Conservation (phyloP, 768 basidiomycete genomes). For the Calocera viscosa region DNA sequence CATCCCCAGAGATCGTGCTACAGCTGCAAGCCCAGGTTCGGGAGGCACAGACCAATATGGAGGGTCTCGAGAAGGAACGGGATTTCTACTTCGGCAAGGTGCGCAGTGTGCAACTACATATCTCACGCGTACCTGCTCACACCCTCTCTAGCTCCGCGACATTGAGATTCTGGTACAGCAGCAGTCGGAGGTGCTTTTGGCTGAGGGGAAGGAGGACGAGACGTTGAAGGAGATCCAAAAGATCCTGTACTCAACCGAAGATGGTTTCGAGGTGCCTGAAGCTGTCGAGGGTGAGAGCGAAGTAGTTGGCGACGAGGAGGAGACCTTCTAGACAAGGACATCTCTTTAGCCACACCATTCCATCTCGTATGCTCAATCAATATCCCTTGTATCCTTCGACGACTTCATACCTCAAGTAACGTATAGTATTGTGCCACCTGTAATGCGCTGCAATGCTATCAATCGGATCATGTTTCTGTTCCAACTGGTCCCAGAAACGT, state of each 20-base stretch:
- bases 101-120: constrained; percentile 17
- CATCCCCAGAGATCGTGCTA: constrained; percentile 62
- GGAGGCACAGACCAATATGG: constrained; percentile 70
- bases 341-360: not conserved
- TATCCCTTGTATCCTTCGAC: constrained; percentile 7
- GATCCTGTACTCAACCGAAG: constrained; percentile 70
- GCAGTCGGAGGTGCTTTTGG: constrained; percentile 52
- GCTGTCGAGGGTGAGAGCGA: constrained; percentile 24
- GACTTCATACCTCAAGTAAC: constrained; percentile 1
- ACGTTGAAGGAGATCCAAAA: constrained; percentile 71
- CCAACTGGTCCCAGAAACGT: not conserved
- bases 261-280: constrained; percentile 87
- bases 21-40: constrained; percentile 62
- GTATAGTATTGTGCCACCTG: not conserved
- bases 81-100: constrained; percentile 99
- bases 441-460: not conserved
- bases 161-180: constrained; percentile 90
- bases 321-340: constrained; percentile 35
- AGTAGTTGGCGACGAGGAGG: constrained; percentile 55
- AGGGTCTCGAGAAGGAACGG: constrained; percentile 90
- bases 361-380: not conserved
- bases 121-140: not conserved
- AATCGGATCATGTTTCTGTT: not conserved
- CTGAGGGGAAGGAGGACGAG: constrained; percentile 43
- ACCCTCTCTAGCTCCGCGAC: constrained; percentile 58